These are phyloP conservation scores for Fusarium foetens DNA, from an alignment of 2,329 filamentous ascomycete genomes.

Conservation along the genomic window DNA sequence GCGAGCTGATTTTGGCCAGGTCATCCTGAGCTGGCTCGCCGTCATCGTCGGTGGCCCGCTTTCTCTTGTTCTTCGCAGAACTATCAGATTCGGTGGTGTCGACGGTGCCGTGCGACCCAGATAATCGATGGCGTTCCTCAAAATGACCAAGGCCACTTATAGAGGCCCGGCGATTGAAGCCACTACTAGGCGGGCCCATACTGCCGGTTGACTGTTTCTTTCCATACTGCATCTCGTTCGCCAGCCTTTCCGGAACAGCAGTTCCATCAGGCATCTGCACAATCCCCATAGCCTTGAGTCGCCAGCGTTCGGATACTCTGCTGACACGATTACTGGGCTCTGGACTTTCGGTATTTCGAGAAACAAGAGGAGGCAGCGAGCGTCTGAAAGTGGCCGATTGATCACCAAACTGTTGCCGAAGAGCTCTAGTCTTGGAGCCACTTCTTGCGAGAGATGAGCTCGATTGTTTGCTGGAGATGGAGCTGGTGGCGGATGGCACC, in stretches of 20 bases:
- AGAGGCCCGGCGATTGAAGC: slow-evolving; percentile 41
- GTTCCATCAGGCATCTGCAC: slow-evolving; percentile 65
- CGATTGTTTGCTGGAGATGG: slow-evolving; percentile 37
- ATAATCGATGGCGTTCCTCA: slow-evolving; percentile 27
- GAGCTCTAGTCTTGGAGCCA: slow-evolving; percentile 52
- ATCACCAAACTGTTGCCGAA: slow-evolving; percentile 50
- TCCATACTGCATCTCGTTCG: slow-evolving; percentile 56
- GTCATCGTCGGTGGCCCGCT: slow-evolving; percentile 46
- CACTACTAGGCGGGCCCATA: slow-evolving; percentile 36
- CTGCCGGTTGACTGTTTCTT: slow-evolving; percentile 54
- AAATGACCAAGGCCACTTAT: slow-evolving; percentile 34
- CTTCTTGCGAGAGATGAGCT: slow-evolving; percentile 34
- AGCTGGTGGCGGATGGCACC: slow-evolving; percentile 37
- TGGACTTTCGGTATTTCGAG: slow-evolving; percentile 41
- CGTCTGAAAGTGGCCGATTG: slow-evolving; percentile 50
- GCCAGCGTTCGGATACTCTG: slow-evolving; percentile 57
- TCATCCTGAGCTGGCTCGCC: slow-evolving; percentile 20
- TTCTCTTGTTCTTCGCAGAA: slow-evolving; percentile 47
- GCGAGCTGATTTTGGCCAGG: slow-evolving; percentile 41
- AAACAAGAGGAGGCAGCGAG: slow-evolving; percentile 52
- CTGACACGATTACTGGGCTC: slow-evolving; percentile 46
- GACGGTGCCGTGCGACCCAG: slow-evolving; percentile 37
- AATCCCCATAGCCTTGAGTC: slow-evolving; percentile 61
- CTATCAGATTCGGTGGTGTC: slow-evolving; percentile 18
- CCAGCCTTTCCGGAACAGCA: slow-evolving; percentile 63